Percentiles rank a stretch among this genome's conserved stretches.
These are phyloP conservation scores for Mycena kentingensis DNA, from an alignment of 768 basidiomycete species.

Conservation along the genomic window DNA sequence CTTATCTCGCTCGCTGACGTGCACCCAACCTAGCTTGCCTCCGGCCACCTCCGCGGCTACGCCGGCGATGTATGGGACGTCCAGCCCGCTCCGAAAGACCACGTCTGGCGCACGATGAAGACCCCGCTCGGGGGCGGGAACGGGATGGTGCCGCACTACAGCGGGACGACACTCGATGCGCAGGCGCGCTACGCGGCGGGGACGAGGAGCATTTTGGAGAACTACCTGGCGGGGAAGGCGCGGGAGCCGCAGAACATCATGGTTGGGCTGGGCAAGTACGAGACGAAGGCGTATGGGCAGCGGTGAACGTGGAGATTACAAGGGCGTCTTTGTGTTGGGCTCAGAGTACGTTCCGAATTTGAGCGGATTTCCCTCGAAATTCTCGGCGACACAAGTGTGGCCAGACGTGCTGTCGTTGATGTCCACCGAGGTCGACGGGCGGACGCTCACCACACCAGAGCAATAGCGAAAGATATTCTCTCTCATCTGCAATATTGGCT, in stretches of 20 bases:
- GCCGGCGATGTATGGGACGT: slow-evolving; percentile 81
- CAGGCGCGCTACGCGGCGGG: slow-evolving; percentile 85
- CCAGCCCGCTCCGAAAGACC: slow-evolving; percentile 85
- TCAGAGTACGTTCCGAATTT: too few relatives aligned
- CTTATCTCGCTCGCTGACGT: too few relatives aligned
- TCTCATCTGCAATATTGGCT: too few relatives aligned
- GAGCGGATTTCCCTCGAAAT: too few relatives aligned
- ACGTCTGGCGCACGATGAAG: slow-evolving; percentile 82
- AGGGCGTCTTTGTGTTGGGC: too few relatives aligned
- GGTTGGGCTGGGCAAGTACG: slow-evolving; percentile 62
- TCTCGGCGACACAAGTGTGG: too few relatives aligned
- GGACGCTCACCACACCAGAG: too few relatives aligned
- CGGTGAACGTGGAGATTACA: too few relatives aligned
- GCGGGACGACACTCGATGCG: slow-evolving; percentile 87
- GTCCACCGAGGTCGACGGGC: too few relatives aligned
- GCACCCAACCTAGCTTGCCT: too few relatives aligned
- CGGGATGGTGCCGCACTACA: slow-evolving; percentile 88
- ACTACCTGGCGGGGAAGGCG: slow-evolving; percentile 61
- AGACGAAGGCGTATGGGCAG: slow-evolving; percentile 51
- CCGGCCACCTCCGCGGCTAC: slow-evolving; percentile 74
- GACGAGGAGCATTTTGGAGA: slow-evolving; percentile 67
- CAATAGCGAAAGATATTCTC: too few relatives aligned
- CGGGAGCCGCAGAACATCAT: slow-evolving; percentile 86
- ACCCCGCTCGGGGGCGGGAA: slow-evolving; percentile 85
- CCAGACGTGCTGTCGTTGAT: too few relatives aligned